These are phyloP conservation scores for Sphagnum magellanicum DNA, from an alignment of 228 moss, liverwort and hornwort species.

Conservation along the genomic window DNA sequence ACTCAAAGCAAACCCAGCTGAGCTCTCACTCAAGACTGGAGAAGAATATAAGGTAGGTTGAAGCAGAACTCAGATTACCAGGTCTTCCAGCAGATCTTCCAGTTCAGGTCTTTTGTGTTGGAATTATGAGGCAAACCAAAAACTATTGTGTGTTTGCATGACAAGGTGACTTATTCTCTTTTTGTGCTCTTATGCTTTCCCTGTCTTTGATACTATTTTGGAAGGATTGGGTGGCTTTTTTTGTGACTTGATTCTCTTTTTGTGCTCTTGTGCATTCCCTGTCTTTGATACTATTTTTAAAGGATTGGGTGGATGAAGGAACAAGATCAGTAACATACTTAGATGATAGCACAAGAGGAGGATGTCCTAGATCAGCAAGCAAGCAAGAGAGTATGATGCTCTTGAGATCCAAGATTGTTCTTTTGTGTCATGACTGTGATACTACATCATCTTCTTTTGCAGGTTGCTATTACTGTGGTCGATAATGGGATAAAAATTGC, in stretches of 20 bases:
- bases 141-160: too few species aligned
- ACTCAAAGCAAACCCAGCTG: slow-evolving; percentile 23
- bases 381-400: too few species aligned
- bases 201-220: too few species aligned
- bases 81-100: background rate
- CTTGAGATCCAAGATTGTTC: too few species aligned
- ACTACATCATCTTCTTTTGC: background rate
- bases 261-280: background rate
- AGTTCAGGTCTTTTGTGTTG: background rate
- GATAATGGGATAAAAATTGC: slow-evolving; percentile 23
- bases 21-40: slow-evolving; percentile 21
- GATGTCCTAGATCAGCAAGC: background rate
- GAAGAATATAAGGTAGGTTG: slow-evolving; percentile 14
- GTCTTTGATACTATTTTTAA: too few species aligned
- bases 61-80: background rate
- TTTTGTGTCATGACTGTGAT: too few species aligned
- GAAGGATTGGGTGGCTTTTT: too few species aligned
- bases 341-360: background rate
- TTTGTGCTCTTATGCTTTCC: too few species aligned
- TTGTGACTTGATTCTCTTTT: background rate
- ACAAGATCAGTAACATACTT: background rate
- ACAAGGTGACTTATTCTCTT: too few species aligned
- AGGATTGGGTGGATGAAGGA: too few species aligned
- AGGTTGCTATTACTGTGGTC: slow-evolving; percentile 30
- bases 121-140: too few species aligned